Conservation (phyloP, 495 filamentous ascomycete genomes). For the Hyaloscypha finlandica region DNA sequence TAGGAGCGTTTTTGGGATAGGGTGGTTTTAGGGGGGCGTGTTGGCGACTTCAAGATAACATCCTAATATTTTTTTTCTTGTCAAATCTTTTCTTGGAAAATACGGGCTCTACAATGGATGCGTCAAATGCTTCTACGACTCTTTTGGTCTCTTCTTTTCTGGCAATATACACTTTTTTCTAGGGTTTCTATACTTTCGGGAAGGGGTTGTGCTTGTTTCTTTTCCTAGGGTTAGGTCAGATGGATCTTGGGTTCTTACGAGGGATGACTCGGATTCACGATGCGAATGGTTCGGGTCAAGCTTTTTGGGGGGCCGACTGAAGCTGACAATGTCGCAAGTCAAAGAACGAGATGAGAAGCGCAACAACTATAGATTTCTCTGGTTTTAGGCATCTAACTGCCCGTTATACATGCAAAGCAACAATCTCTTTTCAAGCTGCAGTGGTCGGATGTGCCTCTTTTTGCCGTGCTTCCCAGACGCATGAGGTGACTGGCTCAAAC, state of each 20-base stretch:
- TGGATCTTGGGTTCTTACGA: constrained; percentile 1
- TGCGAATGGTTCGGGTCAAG: neutral
- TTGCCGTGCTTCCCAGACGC: neutral
- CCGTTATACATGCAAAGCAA: neutral
- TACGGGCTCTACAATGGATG: neutral
- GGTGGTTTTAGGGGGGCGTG: neutral
- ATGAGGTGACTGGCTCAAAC: too few species aligned
- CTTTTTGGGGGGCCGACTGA: neutral
- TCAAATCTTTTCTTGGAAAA: constrained; percentile 1
- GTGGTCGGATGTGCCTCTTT: neutral
- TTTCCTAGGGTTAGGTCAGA: neutral
- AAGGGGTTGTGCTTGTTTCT: neutral
- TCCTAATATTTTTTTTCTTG: neutral
- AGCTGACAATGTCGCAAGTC: neutral
- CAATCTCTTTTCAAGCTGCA: neutral
- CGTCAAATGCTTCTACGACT: neutral
- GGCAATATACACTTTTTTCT: neutral
- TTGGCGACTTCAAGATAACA: neutral
- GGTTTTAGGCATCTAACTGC: neutral
- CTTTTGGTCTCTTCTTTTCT: neutral
- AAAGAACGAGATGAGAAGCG: neutral
- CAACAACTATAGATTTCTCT: constrained; percentile 1
- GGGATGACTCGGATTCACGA: neutral
- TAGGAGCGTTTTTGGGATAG: neutral
- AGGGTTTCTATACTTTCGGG: neutral